These are phyloP conservation scores for Microdochium bolleyi DNA, from an alignment of 2,329 filamentous ascomycete genomes.

Conservation along the genomic window DNA sequence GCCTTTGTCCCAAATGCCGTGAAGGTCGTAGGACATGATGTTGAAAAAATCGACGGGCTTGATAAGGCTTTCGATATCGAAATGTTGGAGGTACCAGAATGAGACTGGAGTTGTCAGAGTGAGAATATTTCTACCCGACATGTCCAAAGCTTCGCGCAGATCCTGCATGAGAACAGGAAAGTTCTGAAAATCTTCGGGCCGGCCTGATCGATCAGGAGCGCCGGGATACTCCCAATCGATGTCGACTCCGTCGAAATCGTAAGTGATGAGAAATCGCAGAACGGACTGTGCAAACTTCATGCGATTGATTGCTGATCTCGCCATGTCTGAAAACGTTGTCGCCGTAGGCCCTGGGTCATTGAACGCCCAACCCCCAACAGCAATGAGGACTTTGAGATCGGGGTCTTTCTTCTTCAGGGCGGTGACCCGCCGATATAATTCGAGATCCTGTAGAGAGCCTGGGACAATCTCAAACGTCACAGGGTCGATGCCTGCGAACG, in stretches of 20 bases:
- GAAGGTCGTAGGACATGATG: constrained; percentile 32
- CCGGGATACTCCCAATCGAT: constrained; percentile 39
- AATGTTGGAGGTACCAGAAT: constrained; percentile 29
- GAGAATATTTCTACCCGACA: constrained; percentile 29
- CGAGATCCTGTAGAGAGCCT: constrained; percentile 1
- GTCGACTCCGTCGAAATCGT: constrained; percentile 19
- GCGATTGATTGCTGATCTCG: not conserved
- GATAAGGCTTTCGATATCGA: constrained; percentile 27
- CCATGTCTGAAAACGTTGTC: constrained; percentile 19
- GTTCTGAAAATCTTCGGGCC: constrained; percentile 25
- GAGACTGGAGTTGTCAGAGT: constrained; percentile 19
- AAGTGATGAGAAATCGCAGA: not conserved
- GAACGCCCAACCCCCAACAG: constrained; percentile 32
- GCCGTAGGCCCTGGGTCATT: constrained; percentile 22
- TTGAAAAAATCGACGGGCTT: constrained; percentile 27
- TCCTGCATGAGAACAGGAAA: constrained; percentile 23
- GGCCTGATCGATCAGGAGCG: constrained; percentile 23
- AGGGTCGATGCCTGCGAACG: constrained; percentile 26
- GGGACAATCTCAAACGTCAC: constrained; percentile 12
- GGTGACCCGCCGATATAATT: constrained; percentile 19
- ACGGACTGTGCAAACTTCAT: not conserved
- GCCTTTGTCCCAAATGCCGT: constrained; percentile 31
- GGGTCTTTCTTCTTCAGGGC: constrained; percentile 17
- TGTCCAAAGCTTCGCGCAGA: constrained; percentile 24
- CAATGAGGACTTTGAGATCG: constrained; percentile 25